Evolutionary conservation across 768 basidiomycete species (phyloP).

Genomic region (Hortiboletus campestris): DNA sequence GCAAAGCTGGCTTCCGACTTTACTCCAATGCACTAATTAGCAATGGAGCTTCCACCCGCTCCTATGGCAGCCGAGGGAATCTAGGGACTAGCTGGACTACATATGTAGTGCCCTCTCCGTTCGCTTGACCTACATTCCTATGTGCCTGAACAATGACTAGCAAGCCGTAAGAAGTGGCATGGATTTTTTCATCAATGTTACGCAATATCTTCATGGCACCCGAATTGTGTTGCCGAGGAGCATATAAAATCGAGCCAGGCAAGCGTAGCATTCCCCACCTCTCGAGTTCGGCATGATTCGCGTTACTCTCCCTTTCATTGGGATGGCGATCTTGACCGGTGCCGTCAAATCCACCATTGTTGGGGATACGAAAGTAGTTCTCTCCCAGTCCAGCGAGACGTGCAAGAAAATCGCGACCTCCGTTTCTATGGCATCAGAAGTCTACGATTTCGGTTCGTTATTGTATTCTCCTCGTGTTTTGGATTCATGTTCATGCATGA

Average conservation of each 20-base stretch:
- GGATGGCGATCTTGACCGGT: not conserved
- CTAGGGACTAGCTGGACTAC: too few species aligned
- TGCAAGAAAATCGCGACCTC: not conserved
- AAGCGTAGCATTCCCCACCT: too few species aligned
- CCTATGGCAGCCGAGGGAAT: too few species aligned
- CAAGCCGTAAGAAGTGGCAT: not conserved
- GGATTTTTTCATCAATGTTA: not conserved
- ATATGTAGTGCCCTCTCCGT: too few species aligned
- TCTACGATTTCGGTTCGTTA: slow-evolving; percentile 42
- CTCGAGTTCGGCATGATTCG: not conserved
- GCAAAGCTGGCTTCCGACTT: too few species aligned
- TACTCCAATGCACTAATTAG: too few species aligned
- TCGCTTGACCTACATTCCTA: not conserved
- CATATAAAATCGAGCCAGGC: not conserved
- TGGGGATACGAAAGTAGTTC: not conserved
- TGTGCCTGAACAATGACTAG: too few species aligned
- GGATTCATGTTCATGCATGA: not conserved
- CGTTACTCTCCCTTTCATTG: not conserved
- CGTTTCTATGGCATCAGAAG: slow-evolving; percentile 36
- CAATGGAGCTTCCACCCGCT: too few species aligned
- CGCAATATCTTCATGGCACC: too few species aligned
- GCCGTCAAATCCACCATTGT: not conserved
- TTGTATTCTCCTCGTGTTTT: not conserved
- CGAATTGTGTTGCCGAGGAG: too few species aligned
- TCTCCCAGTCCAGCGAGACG: not conserved